phyloP scores from a whole-genome alignment of 345 rosid species.

The Excoecaria agallocha region DNA sequence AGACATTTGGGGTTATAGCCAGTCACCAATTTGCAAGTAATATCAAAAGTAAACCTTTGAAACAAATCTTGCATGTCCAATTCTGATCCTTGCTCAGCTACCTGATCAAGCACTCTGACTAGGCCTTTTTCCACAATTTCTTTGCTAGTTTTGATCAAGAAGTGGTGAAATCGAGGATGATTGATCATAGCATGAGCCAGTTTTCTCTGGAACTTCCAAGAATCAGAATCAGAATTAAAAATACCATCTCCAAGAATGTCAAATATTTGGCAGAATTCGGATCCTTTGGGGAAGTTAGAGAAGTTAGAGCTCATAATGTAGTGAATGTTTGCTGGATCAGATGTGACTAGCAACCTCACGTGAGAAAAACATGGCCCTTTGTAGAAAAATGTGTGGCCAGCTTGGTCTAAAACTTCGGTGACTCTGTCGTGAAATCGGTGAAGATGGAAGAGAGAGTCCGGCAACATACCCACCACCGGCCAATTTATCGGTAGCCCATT shows the following conservation, averaged over 20 bases:
- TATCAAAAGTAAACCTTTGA: constrained; percentile 23
- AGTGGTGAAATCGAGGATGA: background rate
- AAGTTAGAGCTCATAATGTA: constrained; percentile 25
- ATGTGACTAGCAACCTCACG: constrained; percentile 4
- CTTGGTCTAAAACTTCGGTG: background rate
- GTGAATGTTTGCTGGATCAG: constrained; percentile 19
- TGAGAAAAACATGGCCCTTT: constrained; percentile 10
- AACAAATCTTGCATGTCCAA: constrained; percentile 24
- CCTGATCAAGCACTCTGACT: constrained; percentile 16
- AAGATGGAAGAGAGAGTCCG: constrained; percentile 2
- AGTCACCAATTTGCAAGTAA: background rate
- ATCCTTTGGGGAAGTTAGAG: constrained; percentile 17
- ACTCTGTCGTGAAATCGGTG: constrained; percentile 18
- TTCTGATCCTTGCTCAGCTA: background rate
- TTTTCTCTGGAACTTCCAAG: constrained; percentile 20
- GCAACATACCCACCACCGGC: constrained; percentile 23
- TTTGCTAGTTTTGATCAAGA: background rate
- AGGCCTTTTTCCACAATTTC: constrained; percentile 15
- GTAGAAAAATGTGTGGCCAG: background rate
- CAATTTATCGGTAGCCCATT: constrained; percentile 7
- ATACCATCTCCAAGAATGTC: constrained; percentile 27
- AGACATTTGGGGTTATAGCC: constrained; percentile 19
- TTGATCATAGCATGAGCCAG: constrained; percentile 10
- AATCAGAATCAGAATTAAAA: constrained; percentile 20
- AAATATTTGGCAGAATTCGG: constrained; percentile 14